Evolutionary conservation across 306 rosid genomes (phyloP).

Genomic region (Ormosia emarginata): DNA sequence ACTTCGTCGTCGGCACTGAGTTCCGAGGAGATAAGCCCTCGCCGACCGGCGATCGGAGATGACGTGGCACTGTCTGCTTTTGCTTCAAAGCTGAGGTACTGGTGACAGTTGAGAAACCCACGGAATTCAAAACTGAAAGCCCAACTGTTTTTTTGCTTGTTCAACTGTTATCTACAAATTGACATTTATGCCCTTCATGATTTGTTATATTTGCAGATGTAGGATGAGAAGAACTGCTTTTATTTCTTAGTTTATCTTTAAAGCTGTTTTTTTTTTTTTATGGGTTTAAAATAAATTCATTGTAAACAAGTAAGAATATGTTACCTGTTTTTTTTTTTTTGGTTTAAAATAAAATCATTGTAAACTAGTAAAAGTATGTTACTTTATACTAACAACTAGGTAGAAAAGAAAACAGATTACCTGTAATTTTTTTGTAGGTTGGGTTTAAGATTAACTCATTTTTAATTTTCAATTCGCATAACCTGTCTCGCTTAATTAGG

Average conservation of each 20-base stretch:
- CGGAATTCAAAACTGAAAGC: not conserved
- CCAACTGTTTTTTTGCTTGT: not conserved
- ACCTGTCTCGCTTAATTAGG: too few species aligned
- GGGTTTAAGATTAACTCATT: too few species aligned
- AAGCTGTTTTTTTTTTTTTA: not conserved
- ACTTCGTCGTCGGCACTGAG: slow-evolving; percentile 75
- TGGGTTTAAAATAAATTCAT: not conserved
- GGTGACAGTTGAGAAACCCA: not conserved
- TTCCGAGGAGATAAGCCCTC: slow-evolving; percentile 83
- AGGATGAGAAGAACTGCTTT: not conserved
- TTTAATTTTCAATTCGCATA: too few species aligned
- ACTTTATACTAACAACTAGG: not conserved
- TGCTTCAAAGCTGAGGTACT: slow-evolving; percentile 78
- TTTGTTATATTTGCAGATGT: not conserved
- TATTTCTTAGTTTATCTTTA: not conserved
- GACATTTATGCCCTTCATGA: slow-evolving; percentile 29
- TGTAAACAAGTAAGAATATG: not conserved
- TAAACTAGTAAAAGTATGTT: not conserved
- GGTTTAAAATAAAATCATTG: not conserved
- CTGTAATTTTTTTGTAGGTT: too few species aligned
- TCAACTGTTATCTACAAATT: slow-evolving; percentile 13
- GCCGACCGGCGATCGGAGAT: slow-evolving; percentile 52
- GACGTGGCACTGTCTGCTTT: slow-evolving; percentile 70
- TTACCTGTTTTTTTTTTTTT: not conserved
- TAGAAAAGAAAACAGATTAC: too few species aligned